These are phyloP conservation scores for Mycena epipterygia DNA, from an alignment of 768 basidiomycete genomes.

Conservation along the genomic window DNA sequence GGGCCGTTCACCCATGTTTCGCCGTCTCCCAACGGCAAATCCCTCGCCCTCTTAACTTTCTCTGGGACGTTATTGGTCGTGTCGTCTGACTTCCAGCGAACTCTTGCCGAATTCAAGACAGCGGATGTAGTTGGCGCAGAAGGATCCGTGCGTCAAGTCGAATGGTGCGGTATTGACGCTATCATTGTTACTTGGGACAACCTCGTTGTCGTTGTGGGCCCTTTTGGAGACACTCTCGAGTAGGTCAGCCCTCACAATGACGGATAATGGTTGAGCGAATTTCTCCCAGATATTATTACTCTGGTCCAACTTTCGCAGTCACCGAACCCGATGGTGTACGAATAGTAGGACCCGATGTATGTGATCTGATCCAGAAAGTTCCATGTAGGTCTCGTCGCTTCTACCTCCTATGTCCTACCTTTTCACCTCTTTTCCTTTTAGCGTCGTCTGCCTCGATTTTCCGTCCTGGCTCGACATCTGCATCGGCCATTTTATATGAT, in stretches of 20 bases:
- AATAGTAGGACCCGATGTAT: slow-evolving; percentile 82
- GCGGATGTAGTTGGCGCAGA: slow-evolving; percentile 64
- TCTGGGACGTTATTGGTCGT: slow-evolving; percentile 89
- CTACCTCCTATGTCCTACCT: not conserved
- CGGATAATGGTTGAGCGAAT: slow-evolving; percentile 26
- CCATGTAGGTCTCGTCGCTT: slow-evolving; percentile 68
- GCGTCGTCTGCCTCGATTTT: slow-evolving; percentile 88
- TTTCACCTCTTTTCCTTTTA: slow-evolving; percentile 44
- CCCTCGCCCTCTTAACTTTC: slow-evolving; percentile 85
- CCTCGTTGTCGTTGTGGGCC: slow-evolving; percentile 89
- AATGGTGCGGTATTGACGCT: slow-evolving; percentile 98
- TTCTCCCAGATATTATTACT: slow-evolving; percentile 78
- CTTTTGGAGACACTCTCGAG: slow-evolving; percentile 89
- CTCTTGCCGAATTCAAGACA: slow-evolving; percentile 89
- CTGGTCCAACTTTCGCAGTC: slow-evolving; percentile 80
- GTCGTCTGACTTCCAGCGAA: slow-evolving; percentile 93
- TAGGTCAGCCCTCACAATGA: slow-evolving; percentile 53
- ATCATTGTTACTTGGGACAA: slow-evolving; percentile 89
- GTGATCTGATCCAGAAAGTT: slow-evolving; percentile 95
- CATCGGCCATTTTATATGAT: slow-evolving; percentile 92
- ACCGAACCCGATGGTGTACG: slow-evolving; percentile 93
- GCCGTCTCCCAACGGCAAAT: slow-evolving; percentile 95
- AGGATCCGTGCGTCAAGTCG: slow-evolving; percentile 77
- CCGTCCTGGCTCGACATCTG: slow-evolving; percentile 91
- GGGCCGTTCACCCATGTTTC: slow-evolving; percentile 92